These are phyloP conservation scores for Silene coronaria DNA, from an alignment of 179 eudicot species.

Conservation along the genomic window DNA sequence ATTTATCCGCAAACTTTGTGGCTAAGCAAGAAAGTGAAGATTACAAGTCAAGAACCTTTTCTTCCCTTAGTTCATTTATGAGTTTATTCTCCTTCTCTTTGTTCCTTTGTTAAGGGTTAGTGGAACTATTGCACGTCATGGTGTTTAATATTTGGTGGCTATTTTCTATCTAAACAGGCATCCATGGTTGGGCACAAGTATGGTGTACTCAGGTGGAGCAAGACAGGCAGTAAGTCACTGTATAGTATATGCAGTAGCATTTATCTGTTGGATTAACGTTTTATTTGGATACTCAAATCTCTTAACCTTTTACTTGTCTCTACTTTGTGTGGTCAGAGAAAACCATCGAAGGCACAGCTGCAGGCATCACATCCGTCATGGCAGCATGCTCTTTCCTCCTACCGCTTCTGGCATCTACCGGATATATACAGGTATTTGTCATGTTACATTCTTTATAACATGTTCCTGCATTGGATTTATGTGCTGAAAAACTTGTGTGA, in stretches of 20 bases:
- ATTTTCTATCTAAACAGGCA: slow-evolving; percentile 44
- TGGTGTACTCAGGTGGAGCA: slow-evolving; percentile 94
- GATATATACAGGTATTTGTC: slow-evolving; percentile 49
- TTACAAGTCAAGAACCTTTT: not conserved
- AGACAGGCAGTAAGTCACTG: slow-evolving; percentile 70
- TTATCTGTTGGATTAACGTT: slow-evolving; percentile 4
- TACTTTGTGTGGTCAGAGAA: slow-evolving; percentile 46
- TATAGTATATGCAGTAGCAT: not conserved
- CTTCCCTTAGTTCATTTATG: not conserved
- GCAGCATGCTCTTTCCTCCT: slow-evolving; percentile 79
- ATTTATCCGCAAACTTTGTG: not conserved
- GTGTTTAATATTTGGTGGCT: not conserved
- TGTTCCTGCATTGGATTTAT: not conserved
- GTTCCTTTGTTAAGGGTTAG: not conserved
- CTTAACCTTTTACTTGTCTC: not conserved
- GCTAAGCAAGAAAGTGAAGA: not conserved
- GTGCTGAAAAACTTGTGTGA: not conserved
- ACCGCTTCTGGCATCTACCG: slow-evolving; percentile 76
- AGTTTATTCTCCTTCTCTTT: not conserved
- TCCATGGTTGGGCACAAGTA: slow-evolving; percentile 96
- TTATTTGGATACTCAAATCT: not conserved
- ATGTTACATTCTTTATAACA: not conserved
- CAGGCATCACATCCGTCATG: slow-evolving; percentile 90
- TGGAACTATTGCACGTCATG: not conserved
- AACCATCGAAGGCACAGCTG: slow-evolving; percentile 96